Evolutionary conservation across 2,329 filamentous ascomycete species (phyloP).

Genomic region (Arachnomyces sp.): DNA sequence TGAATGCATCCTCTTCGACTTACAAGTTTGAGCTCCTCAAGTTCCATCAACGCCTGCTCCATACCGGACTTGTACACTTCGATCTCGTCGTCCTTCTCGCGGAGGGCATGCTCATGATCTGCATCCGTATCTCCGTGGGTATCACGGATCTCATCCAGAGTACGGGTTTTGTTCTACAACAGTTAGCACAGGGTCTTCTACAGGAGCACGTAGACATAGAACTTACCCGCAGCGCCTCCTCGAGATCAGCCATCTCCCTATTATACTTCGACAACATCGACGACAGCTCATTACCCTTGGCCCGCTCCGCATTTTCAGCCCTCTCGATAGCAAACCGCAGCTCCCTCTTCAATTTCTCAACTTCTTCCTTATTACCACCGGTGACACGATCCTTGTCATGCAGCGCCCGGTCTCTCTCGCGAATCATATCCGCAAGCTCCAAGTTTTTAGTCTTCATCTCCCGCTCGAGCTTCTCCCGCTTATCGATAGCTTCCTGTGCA

Average conservation of each 20-base stretch:
- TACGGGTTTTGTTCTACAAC: constrained; percentile 68
- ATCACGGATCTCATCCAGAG: constrained; percentile 73
- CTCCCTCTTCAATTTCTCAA: constrained; percentile 91
- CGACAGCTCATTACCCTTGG: constrained; percentile 91
- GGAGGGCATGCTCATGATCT: constrained; percentile 76
- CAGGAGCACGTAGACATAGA: background rate
- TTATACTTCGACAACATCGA: constrained; percentile 94
- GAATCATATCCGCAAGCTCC: constrained; percentile 97
- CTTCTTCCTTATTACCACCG: constrained; percentile 82
- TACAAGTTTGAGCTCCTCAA: constrained; percentile 72
- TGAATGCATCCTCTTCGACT: constrained; percentile 14
- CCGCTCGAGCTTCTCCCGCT: constrained; percentile 86
- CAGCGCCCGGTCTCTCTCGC: constrained; percentile 84
- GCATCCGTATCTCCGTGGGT: constrained; percentile 73
- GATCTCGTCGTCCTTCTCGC: constrained; percentile 94
- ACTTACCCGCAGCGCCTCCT: constrained; percentile 66
- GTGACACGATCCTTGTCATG: constrained; percentile 85
- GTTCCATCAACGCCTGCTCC: constrained; percentile 88
- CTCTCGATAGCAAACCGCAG: constrained; percentile 84
- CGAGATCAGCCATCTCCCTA: constrained; percentile 90
- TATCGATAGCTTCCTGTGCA: constrained; percentile 92
- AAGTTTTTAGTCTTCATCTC: constrained; percentile 99
- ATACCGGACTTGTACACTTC: constrained; percentile 97
- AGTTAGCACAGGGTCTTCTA: constrained; percentile 14
- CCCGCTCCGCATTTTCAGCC: constrained; percentile 83